A percentile compares a stretch with the other conserved stretches of the same genome.
Evolutionary conservation across 2,329 filamentous ascomycete genomes (phyloP).

Genomic region (Blumeriella jaapii): DNA sequence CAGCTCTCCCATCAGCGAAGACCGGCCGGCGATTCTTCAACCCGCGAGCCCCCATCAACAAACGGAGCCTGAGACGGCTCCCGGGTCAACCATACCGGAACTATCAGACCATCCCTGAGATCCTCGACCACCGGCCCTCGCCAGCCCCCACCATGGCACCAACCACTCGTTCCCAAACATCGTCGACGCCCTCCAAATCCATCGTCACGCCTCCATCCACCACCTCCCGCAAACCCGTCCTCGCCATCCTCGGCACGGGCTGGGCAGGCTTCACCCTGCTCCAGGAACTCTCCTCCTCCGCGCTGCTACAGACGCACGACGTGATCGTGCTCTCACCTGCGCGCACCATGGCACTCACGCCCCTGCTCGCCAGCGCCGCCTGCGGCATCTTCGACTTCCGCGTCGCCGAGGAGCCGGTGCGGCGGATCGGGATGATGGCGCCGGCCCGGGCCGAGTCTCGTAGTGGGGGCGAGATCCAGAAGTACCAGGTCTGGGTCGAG

Average conservation of each 20-base stretch:
- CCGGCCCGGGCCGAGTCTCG: not conserved
- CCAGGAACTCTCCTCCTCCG: constrained; percentile 27
- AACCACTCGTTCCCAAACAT: constrained; percentile 3
- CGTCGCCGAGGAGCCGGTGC: constrained; percentile 34
- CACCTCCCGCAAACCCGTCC: constrained; percentile 5
- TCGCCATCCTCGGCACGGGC: constrained; percentile 29
- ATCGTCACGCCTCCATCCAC: not conserved
- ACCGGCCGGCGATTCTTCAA: too few relatives aligned
- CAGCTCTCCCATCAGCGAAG: too few relatives aligned
- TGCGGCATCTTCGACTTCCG: constrained; percentile 34
- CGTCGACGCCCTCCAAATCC: not conserved
- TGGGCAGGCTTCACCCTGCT: constrained; percentile 32
- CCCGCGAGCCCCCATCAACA: too few relatives aligned
- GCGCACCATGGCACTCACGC: constrained; percentile 34
- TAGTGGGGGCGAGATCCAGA: constrained; percentile 21
- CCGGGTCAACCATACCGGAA: not conserved
- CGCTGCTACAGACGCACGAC: constrained; percentile 23
- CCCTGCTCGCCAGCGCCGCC: constrained; percentile 34
- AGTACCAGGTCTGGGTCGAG: constrained; percentile 32
- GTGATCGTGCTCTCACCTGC: constrained; percentile 33
- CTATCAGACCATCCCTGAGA: not conserved
- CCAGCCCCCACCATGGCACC: constrained; percentile 1
- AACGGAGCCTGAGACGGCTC: too few relatives aligned
- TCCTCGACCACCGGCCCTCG: not conserved
- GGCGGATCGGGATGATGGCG: constrained; percentile 22